Evolutionary conservation across 768 basidiomycete species (phyloP), one percentile per base, ranked within the genome.

Genomic region (Tulasnella sp.): DNA sequence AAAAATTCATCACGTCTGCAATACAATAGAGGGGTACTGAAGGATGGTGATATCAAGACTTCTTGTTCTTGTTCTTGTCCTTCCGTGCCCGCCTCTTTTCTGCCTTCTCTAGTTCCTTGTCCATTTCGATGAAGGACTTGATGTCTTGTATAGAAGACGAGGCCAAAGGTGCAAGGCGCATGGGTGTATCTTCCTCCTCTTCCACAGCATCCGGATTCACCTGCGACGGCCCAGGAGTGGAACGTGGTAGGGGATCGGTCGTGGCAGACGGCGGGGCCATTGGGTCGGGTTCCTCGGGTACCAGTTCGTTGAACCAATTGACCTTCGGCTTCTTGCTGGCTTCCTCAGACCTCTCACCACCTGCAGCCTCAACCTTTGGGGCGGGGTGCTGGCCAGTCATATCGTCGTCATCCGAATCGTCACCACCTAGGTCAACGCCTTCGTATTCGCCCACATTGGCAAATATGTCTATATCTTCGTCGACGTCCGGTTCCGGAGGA

Each of bases 101-200:
- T 12, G 74, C 74, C 58, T 77, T 76, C 61, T 77, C 79, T 4
- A 76, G 78, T 14, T 78, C 83, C 36, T 79, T 73, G 61, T 91
- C 86, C 73, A 85, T 78, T 5, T 82, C 84, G 36, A 97, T 71
- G 59, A 96, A 75, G 27, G 88, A 85, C 49, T 79, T 78, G 67
- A 94, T 86, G 14, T 87, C 90, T 32, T 88, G 86, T 15, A 93
- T 64, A 6, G 80, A 77, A 21, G 88, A 89, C n/a, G 86, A 84
- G 49, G 76, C 73, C 14, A 97, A 77, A 4, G 88, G 86, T 27
- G 74, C 77, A 8, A 96, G 77, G 36, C 82, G 80, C 61, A 73
- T 72, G 5, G 74, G 69, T 40, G 67, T 64, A 46, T 73, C 73
- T 19, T 74, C 73, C 35, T 74, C 76, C 15, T 69, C 72, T 27